A percentile compares a stretch with the other conserved stretches of the same genome.
Evolutionary conservation across 2,329 filamentous ascomycete genomes (phyloP).

Genomic region (Diplodia seriata): DNA sequence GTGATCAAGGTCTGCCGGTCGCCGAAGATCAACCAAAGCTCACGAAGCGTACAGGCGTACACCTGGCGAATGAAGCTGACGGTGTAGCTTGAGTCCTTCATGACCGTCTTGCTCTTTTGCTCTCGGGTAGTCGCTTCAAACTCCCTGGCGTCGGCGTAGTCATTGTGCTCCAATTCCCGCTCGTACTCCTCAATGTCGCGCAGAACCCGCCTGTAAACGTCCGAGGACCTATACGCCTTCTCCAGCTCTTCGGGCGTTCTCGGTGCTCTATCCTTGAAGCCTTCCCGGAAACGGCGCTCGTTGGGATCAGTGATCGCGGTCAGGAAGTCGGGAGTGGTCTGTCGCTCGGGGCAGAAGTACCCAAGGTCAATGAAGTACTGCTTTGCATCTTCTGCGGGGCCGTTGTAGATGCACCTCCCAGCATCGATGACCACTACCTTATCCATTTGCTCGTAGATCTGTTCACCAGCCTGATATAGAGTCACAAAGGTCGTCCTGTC

Average conservation of each 20-base stretch:
- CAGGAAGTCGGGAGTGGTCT: constrained; percentile 80
- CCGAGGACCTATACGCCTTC: constrained; percentile 69
- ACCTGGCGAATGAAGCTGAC: constrained; percentile 77
- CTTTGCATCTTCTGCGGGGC: constrained; percentile 65
- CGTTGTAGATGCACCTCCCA: constrained; percentile 73
- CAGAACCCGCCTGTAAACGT: constrained; percentile 65
- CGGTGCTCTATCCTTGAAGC: constrained; percentile 67
- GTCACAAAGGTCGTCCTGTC: constrained; percentile 61
- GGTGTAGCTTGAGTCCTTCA: constrained; percentile 76
- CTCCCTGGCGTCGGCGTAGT: constrained; percentile 66
- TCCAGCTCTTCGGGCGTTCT: constrained; percentile 74
- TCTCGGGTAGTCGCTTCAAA: constrained; percentile 71
- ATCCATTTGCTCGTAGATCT: constrained; percentile 76
- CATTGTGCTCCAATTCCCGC: constrained; percentile 61
- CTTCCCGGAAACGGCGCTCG: constrained; percentile 70
- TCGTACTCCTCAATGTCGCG: constrained; percentile 69
- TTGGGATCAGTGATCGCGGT: constrained; percentile 77
- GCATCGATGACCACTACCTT: constrained; percentile 80
- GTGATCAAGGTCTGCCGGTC: constrained; percentile 78
- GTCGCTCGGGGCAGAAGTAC: constrained; percentile 64
- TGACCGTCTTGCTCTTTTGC: constrained; percentile 69
- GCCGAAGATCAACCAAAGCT: constrained; percentile 79
- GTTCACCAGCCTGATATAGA: constrained; percentile 73
- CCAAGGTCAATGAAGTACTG: constrained; percentile 72
- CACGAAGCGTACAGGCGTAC: constrained; percentile 70